Evolutionary conservation across 805 yeast species (phyloP), one percentile per base, ranked within the genome.

Genomic region (Candida railenensis): DNA sequence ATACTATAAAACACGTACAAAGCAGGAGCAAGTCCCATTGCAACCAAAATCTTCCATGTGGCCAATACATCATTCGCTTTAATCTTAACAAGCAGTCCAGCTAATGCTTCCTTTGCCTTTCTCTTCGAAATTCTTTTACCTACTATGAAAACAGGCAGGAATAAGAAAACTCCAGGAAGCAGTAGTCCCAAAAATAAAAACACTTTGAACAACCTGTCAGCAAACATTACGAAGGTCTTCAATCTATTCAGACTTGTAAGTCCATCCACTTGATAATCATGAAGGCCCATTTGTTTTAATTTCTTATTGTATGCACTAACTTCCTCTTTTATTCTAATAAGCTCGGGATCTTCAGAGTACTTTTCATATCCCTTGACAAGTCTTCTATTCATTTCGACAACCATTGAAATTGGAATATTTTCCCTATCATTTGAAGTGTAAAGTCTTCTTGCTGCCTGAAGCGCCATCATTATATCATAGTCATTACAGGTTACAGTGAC

Each of bases 31-130:
- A 69, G 52, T 1, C 63, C 70, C 42, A 71, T 55, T 0, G 76
- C 75, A 30, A 71, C 76, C 25, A 71, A 51, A 15, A 69, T 69
- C 50, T 71, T 71, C 76, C 76, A 71, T 1, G 75, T 66, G 4
- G 71, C 67, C 40, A 71, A 54, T 20, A 71, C 76, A 54, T 71
- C 76, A 15, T 58, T 63, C 34, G 74, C 77, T 43, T 66, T 62
- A 48, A 71, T 61, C 44, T 71, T 71, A 8, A 71, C 77, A 19
- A 62, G 61, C 1, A 73, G 67, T 1, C 59, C 63, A 2, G 66
- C 70, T 43, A 71, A 57, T 15, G 76, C 76, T 47, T 67, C 66
- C 18, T 55, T 56, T 25, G 73, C 74, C 52, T 71, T 71, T 36
- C 53, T 44, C 19, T 48, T 54, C 3, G 75, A 68, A 25, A 70